phyloP scores from a whole-genome alignment of 108 stramenopile species.

The Pseudonitzschia pungens region DNA sequence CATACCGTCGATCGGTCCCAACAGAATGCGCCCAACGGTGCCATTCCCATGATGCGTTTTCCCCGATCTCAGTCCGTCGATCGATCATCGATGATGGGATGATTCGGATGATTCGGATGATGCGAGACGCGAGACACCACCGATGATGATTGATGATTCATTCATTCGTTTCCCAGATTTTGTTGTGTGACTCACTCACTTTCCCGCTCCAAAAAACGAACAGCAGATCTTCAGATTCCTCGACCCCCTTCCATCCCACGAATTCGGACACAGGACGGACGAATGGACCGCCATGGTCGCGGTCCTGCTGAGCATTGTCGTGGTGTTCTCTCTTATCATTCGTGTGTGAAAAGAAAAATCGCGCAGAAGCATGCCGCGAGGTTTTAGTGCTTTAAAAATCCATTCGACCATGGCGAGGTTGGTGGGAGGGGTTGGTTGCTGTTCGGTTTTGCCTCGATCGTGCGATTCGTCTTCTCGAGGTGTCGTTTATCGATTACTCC shows the following conservation, averaged over 20 bases:
- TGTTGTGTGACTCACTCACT: background rate
- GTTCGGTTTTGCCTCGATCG: too few species aligned
- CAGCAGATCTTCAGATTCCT: too few species aligned
- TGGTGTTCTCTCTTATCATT: background rate
- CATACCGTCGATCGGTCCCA: too few species aligned
- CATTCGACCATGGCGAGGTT: background rate
- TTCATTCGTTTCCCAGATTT: background rate
- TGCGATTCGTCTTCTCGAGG: too few species aligned
- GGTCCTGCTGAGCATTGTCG: background rate
- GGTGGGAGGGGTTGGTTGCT: too few species aligned
- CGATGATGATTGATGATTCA: background rate
- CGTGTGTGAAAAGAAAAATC: background rate
- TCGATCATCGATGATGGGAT: background rate
- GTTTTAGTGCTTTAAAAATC: background rate
- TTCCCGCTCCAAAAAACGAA: too few species aligned
- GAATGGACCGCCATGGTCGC: slow-evolving; percentile 6
- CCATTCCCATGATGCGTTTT: too few species aligned
- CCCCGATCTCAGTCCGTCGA: background rate
- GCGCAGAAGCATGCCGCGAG: background rate
- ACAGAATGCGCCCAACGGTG: too few species aligned
- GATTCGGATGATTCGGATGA: too few species aligned
- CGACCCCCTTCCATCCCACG: background rate
- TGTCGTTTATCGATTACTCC: too few species aligned
- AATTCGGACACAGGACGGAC: slow-evolving; percentile 1
- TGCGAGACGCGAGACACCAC: too few species aligned